These are phyloP conservation scores for Comarum palustre DNA, from an alignment of 306 rosid species.

Conservation along the genomic window DNA sequence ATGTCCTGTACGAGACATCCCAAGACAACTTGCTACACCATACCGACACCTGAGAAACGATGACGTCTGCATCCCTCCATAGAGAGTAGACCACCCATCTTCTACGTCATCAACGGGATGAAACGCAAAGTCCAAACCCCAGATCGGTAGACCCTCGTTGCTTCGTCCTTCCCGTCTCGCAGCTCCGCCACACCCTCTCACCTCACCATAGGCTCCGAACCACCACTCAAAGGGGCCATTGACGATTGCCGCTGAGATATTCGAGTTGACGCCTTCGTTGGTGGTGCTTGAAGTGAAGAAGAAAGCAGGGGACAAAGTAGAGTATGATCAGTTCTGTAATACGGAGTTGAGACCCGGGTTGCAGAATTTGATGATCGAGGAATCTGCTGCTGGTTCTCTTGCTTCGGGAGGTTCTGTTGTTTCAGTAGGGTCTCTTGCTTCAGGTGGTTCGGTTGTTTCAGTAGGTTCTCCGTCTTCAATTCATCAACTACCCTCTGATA, in stretches of 20 bases:
- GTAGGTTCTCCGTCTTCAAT: constrained; percentile 29
- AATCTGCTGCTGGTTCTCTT: constrained; percentile 19
- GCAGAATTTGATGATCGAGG: constrained; percentile 56
- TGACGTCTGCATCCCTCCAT: too few species aligned
- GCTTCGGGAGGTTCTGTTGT: not conserved
- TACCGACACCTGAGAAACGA: too few species aligned
- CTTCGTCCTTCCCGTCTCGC: too few species aligned
- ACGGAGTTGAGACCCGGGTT: constrained; percentile 62
- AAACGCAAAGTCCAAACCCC: too few species aligned
- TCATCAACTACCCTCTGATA: constrained; percentile 20
- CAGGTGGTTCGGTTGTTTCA: constrained; percentile 10
- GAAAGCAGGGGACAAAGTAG: constrained; percentile 75
- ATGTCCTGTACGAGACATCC: too few species aligned
- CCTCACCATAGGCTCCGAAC: too few species aligned
- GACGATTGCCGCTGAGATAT: constrained; percentile 81
- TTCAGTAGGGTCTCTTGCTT: not conserved
- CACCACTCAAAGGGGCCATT: too few species aligned
- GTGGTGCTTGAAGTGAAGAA: constrained; percentile 87
- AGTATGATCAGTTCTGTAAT: constrained; percentile 65
- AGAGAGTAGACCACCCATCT: too few species aligned
- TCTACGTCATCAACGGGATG: too few species aligned
- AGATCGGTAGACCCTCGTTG: too few species aligned
- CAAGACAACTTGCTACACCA: too few species aligned
- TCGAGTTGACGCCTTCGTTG: constrained; percentile 70
- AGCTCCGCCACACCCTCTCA: too few species aligned